Base-by-base conservation (phyloP, 345 rosid genomes). In the Cochlearia excelsa region DNA sequence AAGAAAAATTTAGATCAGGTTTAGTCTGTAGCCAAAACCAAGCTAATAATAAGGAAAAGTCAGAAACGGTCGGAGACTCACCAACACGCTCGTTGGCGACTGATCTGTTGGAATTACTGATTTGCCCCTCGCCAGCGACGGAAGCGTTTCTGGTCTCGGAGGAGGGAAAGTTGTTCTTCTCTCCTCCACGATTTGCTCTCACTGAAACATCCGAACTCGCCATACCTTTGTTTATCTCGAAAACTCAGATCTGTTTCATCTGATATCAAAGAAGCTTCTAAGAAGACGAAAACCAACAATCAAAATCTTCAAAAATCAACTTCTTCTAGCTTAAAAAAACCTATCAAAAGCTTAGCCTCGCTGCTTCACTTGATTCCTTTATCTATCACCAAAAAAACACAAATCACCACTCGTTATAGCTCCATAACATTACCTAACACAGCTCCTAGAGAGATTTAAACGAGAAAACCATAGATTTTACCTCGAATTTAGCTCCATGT, bases 161-260 rank as follows among this genome's bases (percentile, higher is more conserved):
- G 48, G 74, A 62, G 8, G 73, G 45, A 45, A 75, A 79, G 35
- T 74, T 70, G 1, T 16, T 16, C 23, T 16, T 16, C 23, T 74
- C 79, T 44, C 76, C 81, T 60, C 81, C 77, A 26, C 74, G 68
- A 70, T 77, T 75, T 2, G 54, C 74, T 59, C 73, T 82, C 40
- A 57, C 63, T 0, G 75, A 74, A 34, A 70, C 71, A 41, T 81
- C 86, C 23, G 83, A 68, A 72, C 76, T 63, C 49, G 74, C 65
- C 82, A 75, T 77, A 54, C 26, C 68, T 54, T 27, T 6, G 41
- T 35, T 3, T 33, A 6, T 42, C 2, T 16, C 23, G 23, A 16
- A 39, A 64, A 27, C 81, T 71, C 83, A 75, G 86, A 85, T 82
- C 86, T 81, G 82, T 81, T 78, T 79, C 85, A 75, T 70, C 72